phyloP scores from a whole-genome alignment of 345 rosid species.

The Streptanthus diversifolius region DNA sequence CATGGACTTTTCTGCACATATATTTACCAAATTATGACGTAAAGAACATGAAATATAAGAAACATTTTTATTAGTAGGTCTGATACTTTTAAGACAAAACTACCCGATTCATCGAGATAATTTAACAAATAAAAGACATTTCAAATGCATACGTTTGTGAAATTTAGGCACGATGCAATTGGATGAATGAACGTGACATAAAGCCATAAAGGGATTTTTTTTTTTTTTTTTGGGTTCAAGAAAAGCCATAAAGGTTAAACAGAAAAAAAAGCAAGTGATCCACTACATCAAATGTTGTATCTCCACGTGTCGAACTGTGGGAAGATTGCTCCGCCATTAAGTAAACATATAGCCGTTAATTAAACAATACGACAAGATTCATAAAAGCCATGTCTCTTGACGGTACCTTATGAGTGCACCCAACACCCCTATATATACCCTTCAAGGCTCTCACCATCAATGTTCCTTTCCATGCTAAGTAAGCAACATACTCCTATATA shows the following conservation, averaged over 20 bases:
- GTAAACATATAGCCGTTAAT: slow-evolving; percentile 23
- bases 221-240: too few relatives aligned
- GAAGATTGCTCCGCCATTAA: slow-evolving; percentile 31
- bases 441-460: slow-evolving; percentile 2
- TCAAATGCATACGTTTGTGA: slow-evolving; percentile 10
- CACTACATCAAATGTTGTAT: slow-evolving; percentile 13
- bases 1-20: background rate
- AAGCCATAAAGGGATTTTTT: slow-evolving; percentile 32
- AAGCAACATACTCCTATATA: slow-evolving; percentile 12
- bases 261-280: slow-evolving; percentile 22
- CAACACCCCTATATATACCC: slow-evolving; percentile 21
- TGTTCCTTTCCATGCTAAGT: slow-evolving; percentile 26
- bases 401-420: slow-evolving; percentile 5
- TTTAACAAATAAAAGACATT: background rate
- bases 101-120: background rate
- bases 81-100: background rate
- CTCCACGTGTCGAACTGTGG: slow-evolving; percentile 24
- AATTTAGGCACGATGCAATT: slow-evolving; percentile 28
- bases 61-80: background rate
- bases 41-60: background rate
- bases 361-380: slow-evolving; percentile 12
- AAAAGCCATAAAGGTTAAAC: slow-evolving; percentile 25
- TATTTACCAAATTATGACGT: background rate
- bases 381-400: slow-evolving; percentile 17
- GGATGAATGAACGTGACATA: slow-evolving; percentile 30